A percentile compares a stretch with the other conserved stretches of the same genome.
Conservation (phyloP, 805 yeast species). For the Saccharomycopsis fibuligera region DNA sequence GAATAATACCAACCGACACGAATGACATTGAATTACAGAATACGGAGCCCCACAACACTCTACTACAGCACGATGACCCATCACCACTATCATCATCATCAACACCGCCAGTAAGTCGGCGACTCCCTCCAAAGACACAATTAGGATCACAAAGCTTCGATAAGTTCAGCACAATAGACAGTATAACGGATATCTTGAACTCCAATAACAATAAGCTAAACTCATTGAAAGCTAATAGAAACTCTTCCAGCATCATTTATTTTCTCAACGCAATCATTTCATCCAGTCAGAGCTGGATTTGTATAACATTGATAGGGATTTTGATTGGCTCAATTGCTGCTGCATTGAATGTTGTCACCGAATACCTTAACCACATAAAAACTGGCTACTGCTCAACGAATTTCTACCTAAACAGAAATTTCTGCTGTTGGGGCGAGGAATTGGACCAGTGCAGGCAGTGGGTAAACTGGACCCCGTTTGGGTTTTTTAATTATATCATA, state of each 20-base stretch:
- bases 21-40: no score
- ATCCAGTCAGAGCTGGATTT: slow-evolving; percentile 48
- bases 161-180: slow-evolving; percentile 61
- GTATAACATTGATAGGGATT: slow-evolving; percentile 68
- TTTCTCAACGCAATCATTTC: slow-evolving; percentile 24
- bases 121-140: no score
- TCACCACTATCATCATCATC: no score
- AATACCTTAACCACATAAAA: slow-evolving; percentile 75
- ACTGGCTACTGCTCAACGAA: slow-evolving; percentile 70
- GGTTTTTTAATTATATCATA: slow-evolving; percentile 43
- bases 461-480: slow-evolving; percentile 54
- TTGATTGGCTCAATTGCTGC: slow-evolving; percentile 82
- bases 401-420: slow-evolving; percentile 63
- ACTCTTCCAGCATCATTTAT: not conserved
- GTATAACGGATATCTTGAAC: slow-evolving; percentile 55
- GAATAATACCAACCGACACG: no score
- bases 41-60: no score
- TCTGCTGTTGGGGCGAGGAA: slow-evolving; percentile 73
- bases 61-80: no score
- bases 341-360: slow-evolving; percentile 71
- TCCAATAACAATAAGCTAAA: slow-evolving; percentile 32
- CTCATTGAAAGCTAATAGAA: slow-evolving; percentile 14
- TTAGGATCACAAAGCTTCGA: slow-evolving; percentile 53
- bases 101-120: no score
- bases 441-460: slow-evolving; percentile 55